Evolutionary conservation across 805 yeast species (phyloP), one percentile per base, ranked within the genome.

Genomic region (Teunomyces panamensis): DNA sequence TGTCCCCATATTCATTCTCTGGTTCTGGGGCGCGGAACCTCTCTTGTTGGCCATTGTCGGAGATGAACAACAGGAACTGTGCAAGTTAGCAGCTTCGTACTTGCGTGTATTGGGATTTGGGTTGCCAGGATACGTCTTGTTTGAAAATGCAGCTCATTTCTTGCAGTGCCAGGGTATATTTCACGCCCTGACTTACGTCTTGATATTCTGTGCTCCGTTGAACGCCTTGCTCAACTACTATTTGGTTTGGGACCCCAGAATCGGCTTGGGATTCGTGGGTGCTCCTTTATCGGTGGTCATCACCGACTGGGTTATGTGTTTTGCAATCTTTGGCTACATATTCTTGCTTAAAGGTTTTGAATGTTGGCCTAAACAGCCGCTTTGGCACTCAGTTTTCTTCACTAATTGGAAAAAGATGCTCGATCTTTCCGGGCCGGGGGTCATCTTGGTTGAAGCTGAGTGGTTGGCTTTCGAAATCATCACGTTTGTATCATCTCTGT

Each of bases 81-180:
- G 69, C 35, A 47, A 46, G 3, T 67, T 84, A 49, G 91, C 92
- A 1, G 72, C 85, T 2, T 59, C 62, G 30, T 87, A 86, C 60
- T 67, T 87, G 48, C 66, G 70, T 46, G 69, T 83, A 7, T 73
- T 83, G 8, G 67, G 82, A 4, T 64, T 81, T 44, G 92, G 92
- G 28, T 71, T 86, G 5, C 94, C 94, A 0, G 92, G 89, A 0
- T 86, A 79, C 60, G 81, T 87, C 27, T 56, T 81, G n/a, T 80
- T 80, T 56, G 92, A 87, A 65, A 82, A 84, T 53, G 82, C 84
- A 43, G 86, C 86, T 62, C 81, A 87, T 62, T 87, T 76, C 57
- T 68, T 87, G 56, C 92, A 87, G 63, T 78, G 88, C 42, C 92
- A 87, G 68, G 89, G 89, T 20, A 77, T 85, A 6, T 87, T 86